Evolutionary conservation across 805 yeast species (phyloP).

Genomic region (Metschnikowia bowlesiae): DNA sequence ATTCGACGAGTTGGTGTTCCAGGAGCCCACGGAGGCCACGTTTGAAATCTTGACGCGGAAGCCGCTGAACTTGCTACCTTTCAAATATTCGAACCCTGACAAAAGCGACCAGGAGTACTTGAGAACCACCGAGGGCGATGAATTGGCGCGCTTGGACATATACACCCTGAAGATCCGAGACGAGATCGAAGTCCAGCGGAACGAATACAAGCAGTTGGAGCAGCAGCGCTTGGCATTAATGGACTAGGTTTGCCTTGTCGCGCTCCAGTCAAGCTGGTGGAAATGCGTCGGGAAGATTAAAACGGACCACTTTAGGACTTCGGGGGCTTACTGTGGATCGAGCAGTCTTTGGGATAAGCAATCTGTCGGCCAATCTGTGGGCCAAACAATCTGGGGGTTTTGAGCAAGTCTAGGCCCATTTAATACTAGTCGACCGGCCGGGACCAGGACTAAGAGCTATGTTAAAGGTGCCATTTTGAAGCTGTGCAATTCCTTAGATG

Average conservation of each 20-base stretch:
- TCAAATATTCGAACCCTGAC: constrained; percentile 28
- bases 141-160: constrained; percentile 37
- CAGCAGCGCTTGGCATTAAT: constrained; percentile 37
- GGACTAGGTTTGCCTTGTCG: constrained; percentile 17
- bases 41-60: constrained; percentile 70
- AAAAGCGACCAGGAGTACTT: constrained; percentile 40
- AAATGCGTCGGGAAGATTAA: no score
- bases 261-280: no score
- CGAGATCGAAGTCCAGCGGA: constrained; percentile 38
- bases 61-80: constrained; percentile 56
- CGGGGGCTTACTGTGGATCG: no score
- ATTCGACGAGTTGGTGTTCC: constrained; percentile 90
- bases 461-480: no score
- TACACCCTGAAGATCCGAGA: constrained; percentile 35
- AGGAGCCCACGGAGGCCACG: constrained; percentile 89
- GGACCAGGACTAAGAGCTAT: no score
- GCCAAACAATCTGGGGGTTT: no score
- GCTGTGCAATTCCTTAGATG: no score
- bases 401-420: no score
- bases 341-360: no score
- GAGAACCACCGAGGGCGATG: constrained; percentile 38
- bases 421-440: no score
- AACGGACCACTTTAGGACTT: no score
- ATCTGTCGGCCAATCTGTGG: no score
- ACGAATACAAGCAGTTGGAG: constrained; percentile 37